Conservation (phyloP, 345 rosid genomes). For the Rhizophora mangle region DNA sequence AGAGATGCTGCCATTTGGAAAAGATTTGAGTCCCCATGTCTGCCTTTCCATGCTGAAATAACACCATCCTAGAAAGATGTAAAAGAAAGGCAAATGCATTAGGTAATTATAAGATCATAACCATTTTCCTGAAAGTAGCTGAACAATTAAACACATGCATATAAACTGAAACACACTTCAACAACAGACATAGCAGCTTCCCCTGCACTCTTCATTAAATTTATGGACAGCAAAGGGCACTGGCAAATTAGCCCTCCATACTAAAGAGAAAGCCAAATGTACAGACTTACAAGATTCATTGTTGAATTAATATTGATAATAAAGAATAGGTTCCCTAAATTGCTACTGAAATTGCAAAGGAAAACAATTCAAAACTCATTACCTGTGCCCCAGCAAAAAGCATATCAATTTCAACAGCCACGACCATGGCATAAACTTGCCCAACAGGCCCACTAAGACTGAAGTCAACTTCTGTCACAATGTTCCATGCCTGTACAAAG, state of each 20-base stretch:
- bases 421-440: conserved; percentile 41
- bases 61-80: conserved; percentile 41
- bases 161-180: not conserved
- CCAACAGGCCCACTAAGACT: conserved; percentile 44
- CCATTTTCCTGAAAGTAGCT: too few species aligned
- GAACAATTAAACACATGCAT: too few species aligned
- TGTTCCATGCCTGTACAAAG: conserved; percentile 46
- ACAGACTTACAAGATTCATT: not conserved
- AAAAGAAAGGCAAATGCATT: not conserved
- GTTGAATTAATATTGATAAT: not conserved
- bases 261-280: not conserved
- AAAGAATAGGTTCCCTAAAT: not conserved
- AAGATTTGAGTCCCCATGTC: conserved; percentile 32
- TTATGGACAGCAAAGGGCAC: too few species aligned
- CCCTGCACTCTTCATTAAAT: not conserved
- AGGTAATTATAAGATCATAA: not conserved
- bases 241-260: too few species aligned
- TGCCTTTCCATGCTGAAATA: conserved; percentile 47
- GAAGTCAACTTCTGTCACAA: conserved; percentile 31
- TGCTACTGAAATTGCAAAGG: not conserved
- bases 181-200: not conserved
- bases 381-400: conserved; percentile 66
- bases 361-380: conserved; percentile 2
- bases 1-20: conserved; percentile 32
- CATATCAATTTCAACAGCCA: conserved; percentile 28